phyloP scores from a whole-genome alignment of 176 grass and related monocot species.

The Eleusine indica region DNA sequence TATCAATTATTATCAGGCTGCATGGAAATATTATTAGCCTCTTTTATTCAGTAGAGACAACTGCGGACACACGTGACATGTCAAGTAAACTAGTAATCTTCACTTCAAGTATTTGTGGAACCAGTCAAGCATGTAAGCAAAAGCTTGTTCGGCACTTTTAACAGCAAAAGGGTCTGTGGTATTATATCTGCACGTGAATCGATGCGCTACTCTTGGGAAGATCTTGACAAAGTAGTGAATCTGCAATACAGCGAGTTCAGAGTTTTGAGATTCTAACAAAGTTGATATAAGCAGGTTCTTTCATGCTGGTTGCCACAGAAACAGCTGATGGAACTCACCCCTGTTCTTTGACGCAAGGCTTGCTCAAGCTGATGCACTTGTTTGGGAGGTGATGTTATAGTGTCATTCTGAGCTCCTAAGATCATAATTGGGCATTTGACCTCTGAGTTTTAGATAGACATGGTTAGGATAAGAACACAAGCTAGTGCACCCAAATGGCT shows the following conservation, averaged over 20 bases:
- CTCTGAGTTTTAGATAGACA: not conserved
- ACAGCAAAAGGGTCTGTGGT: constrained; percentile 11
- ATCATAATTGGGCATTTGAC: constrained; percentile 40
- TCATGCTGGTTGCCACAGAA: not conserved
- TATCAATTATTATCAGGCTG: not conserved
- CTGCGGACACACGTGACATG: not conserved
- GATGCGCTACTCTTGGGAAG: constrained; percentile 27
- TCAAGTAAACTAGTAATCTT: not conserved
- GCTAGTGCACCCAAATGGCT: not conserved
- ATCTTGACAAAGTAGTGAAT: constrained; percentile 40
- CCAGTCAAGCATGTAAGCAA: constrained; percentile 47
- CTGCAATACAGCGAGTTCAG: not conserved
- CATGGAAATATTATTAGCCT: not conserved
- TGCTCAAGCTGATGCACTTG: constrained; percentile 4
- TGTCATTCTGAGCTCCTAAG: constrained; percentile 43
- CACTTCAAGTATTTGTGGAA: constrained; percentile 42
- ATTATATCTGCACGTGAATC: constrained; percentile 46
- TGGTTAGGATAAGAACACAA: not conserved
- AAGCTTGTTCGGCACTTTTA: constrained; percentile 19
- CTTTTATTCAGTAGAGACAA: not conserved
- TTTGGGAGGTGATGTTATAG: not conserved
- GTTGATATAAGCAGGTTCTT: not conserved
- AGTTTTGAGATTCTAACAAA: not conserved
- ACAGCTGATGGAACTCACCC: not conserved
- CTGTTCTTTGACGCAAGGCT: constrained; percentile 11